Evolutionary conservation across 2,329 filamentous ascomycete genomes (phyloP).

Genomic region (Aureobasidium sp.): DNA sequence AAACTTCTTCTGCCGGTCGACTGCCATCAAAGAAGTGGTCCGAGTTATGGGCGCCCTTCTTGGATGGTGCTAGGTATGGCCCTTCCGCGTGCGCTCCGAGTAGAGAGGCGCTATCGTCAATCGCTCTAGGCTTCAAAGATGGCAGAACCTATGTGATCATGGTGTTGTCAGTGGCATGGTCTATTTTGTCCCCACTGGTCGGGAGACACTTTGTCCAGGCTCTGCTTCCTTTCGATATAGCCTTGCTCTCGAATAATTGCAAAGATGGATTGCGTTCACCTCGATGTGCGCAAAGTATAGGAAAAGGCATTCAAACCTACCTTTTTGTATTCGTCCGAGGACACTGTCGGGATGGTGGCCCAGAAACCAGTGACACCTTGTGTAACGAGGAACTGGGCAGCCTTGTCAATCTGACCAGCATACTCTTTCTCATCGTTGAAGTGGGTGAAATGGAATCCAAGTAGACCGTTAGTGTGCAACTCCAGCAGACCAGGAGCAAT

Average conservation of each 20-base stretch:
- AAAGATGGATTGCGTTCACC: too few relatives aligned
- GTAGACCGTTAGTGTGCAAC: constrained; percentile 46
- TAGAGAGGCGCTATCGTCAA: constrained; percentile 38
- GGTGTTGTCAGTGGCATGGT: background rate
- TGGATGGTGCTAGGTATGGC: constrained; percentile 44
- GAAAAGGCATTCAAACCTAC: constrained; percentile 19
- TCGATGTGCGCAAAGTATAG: too few relatives aligned
- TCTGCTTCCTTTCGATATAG: too few relatives aligned
- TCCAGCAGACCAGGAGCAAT: constrained; percentile 49
- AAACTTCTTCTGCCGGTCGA: constrained; percentile 30
- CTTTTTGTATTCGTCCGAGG: constrained; percentile 37
- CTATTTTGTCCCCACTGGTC: constrained; percentile 14
- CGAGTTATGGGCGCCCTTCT: constrained; percentile 46
- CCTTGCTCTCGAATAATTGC: too few relatives aligned
- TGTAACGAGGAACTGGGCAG: constrained; percentile 41
- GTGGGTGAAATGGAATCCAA: constrained; percentile 48
- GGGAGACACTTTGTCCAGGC: background rate
- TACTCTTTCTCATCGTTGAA: constrained; percentile 37
- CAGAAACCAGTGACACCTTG: constrained; percentile 48
- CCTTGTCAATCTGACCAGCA: constrained; percentile 34
- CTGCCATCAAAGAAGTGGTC: constrained; percentile 33
- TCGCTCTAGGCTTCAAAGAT: constrained; percentile 34
- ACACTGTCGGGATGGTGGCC: constrained; percentile 45
- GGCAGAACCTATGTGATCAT: constrained; percentile 35
- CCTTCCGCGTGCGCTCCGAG: constrained; percentile 51